Base-by-base conservation (phyloP, 2,329 filamentous ascomycete species). In the Alternaria tenuissima region DNA sequence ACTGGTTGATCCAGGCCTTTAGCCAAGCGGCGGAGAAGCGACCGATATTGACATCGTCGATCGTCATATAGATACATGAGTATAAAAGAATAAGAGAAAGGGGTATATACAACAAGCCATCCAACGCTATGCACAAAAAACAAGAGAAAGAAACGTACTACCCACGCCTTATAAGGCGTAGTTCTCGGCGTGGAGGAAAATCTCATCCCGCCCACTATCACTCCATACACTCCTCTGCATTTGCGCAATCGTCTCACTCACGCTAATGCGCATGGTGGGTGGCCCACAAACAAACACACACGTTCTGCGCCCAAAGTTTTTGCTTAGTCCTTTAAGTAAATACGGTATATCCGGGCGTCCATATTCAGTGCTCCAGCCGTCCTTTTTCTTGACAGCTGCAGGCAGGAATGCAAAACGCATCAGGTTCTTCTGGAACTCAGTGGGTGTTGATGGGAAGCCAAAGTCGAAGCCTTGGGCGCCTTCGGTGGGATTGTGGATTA, bases 221-320 rank as follows among this genome's bases (percentile, higher is more conserved):
- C 86, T 88, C 90, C 92, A 93, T 51, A 98, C 93, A 78, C 90
- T 88, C 26, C 87, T 87, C 83, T 98, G 94, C 71, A 97, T 81
- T 59, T 86, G 82, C 3, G 94, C 94, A 24, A 97, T 92, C 0
- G 92, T 91, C 67, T 88, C 91, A n/a, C 91, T 89, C 16, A 97
- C 94, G 67, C 93, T 93, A 12, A 94, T 88, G 64, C 94, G 84
- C 93, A 97, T 96, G 58, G 88, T 84, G 1, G 92, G 88, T 18
- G 94, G 94, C 0, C 94, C 94, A 74, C 94, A 98, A 14, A 98
- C 94, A 77, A 96, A 97, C 6, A 97, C 92, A 67, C 93, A 94
- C 3, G 92, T 93, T 58, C 93, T 83, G 44, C 91, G 84, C 2
- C 94, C 94, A 59, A 96, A 90, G 53, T 89, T 89, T n/a, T 89